Evolutionary conservation across 345 rosid genomes (phyloP), one percentile per base, ranked within the genome.

Genomic region (Punica granatum): DNA sequence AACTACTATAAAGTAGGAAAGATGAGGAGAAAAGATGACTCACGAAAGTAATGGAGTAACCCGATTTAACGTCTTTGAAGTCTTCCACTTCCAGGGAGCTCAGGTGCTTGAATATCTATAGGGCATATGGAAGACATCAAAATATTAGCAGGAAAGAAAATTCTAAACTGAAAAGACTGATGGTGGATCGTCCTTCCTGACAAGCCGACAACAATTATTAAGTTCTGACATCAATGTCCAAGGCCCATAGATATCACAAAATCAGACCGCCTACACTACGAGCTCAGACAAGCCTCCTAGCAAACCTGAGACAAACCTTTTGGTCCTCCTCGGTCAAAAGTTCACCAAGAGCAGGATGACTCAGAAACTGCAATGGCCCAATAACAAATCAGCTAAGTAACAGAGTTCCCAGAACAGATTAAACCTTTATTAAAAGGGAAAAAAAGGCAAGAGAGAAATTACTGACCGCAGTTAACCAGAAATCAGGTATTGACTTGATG

Each of bases 401-500:
- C 19, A 35, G 28, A 36, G 36, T 37, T 48, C 66, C 14, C 2
- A 60, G 35, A 19, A 34, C 19, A 13, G 61, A 48, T 58, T 35
- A 7, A 44, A 63, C n/a, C n/a, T n/a, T n/a, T n/a, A n/a, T n/a
- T 61, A 37, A 59, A 33, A 53, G 8, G 30, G 26, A 33, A 19
- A 60, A 23, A 35, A 63, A 34, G 61, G 54, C 41, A 1, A 28
- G 63, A 36, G 63, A 66, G 46, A 65, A 60, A 75, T 18, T 39
- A 79, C 90, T 89, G 64, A 93, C 97, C 71, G 97, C 97, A 72
- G 94, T 89, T 68, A 89, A 69, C 97, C 97, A 93, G 77, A 93
- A 93, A 75, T 90, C 96, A 1, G 97, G 95, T 70, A 93, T 91
- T 19, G 86, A 73, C 60, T 81, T 83, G 70, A 93, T 91, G 67